Base-by-base conservation (phyloP, 768 basidiomycete genomes). In the Tephrocybe sp. region DNA sequence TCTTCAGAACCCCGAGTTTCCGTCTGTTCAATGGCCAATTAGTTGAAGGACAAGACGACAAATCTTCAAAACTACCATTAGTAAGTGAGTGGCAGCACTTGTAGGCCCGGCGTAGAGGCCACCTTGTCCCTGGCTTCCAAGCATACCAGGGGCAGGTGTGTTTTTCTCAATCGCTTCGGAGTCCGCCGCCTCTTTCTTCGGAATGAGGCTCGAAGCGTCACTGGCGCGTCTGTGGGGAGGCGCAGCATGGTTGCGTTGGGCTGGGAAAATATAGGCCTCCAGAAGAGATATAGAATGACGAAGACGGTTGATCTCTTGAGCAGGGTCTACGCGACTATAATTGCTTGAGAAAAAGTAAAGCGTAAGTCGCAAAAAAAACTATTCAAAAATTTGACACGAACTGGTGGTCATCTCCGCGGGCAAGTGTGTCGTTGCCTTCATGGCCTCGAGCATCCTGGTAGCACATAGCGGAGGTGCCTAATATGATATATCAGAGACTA, bases 91-190 rank as follows among this genome's bases (percentile, higher is more conserved):
- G 36, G 81, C 81, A 31, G 83, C 79, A 57, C 85, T 86, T 8
- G 89, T 92, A 30, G 88, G 79, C n/a, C 89, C 89, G 36, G 85
- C 77, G 64, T 87, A 92, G 37, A 88, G 71, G 9, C 88, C 88
- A 13, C 84, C 80, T 49, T 80, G 78, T 2, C 74, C 76, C 56
- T 80, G 83, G 45, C 74, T 78, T 40, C 84, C 84, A 24, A 86
- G 72, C 71, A 86, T 81, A 12, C 85, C 84, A 27, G 87, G 88
- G 1, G 73, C 71, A 16, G 72, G 69, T 15, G 65, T 65, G 40
- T 66, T 67, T 57, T 78, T 78, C 38, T 77, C 77, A 21, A 66
- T 64, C 31, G 70, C 61, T 46, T 80, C 78, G 18, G 66, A 59
- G 37, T 82, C 77, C 34, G 77, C 57, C 16, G 66, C 61, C 57